These are phyloP conservation scores for Kokia cookei DNA, from an alignment of 441 rosid genomes.

Conservation along the genomic window DNA sequence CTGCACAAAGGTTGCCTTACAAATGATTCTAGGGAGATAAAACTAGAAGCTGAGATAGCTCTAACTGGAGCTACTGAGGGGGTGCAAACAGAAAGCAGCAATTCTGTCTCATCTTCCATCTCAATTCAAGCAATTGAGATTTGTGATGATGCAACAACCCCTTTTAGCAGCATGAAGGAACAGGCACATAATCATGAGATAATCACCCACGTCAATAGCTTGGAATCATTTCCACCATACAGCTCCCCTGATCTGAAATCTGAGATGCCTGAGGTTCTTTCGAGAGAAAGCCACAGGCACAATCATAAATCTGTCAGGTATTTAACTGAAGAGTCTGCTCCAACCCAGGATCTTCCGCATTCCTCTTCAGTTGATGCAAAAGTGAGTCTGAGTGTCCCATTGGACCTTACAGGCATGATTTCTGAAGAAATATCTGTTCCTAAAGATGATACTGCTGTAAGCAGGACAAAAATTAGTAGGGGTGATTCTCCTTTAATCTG, in stretches of 20 bases:
- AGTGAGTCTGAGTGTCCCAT: constrained; percentile 17
- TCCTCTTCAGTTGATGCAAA: constrained; percentile 12
- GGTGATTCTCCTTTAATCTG: constrained; percentile 17
- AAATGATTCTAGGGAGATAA: constrained; percentile 24
- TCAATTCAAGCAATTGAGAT: constrained; percentile 73
- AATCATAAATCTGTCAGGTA: constrained; percentile 23
- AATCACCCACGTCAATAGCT: constrained; percentile 24
- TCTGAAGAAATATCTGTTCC: constrained; percentile 27
- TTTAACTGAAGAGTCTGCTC: constrained; percentile 30
- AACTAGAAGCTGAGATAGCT: constrained; percentile 32
- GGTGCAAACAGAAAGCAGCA: constrained; percentile 65
- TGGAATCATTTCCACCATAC: constrained; percentile 24
- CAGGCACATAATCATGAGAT: constrained; percentile 32
- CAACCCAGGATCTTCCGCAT: constrained; percentile 24
- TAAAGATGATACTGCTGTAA: constrained; percentile 24
- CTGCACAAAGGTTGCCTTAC: constrained; percentile 15
- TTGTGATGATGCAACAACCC: constrained; percentile 70
- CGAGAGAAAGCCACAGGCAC: constrained; percentile 20
- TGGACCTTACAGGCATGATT: constrained; percentile 17
- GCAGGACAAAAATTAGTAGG: constrained; percentile 21
- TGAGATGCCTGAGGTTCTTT: constrained; percentile 23
- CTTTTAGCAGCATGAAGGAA: constrained; percentile 44
- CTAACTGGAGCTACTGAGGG: constrained; percentile 40
- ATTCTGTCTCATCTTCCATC: constrained; percentile 63
- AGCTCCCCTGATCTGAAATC: constrained; percentile 24